Conservation (phyloP, 2,329 filamentous ascomycete genomes). For the Beauveria asiatica region DNA sequence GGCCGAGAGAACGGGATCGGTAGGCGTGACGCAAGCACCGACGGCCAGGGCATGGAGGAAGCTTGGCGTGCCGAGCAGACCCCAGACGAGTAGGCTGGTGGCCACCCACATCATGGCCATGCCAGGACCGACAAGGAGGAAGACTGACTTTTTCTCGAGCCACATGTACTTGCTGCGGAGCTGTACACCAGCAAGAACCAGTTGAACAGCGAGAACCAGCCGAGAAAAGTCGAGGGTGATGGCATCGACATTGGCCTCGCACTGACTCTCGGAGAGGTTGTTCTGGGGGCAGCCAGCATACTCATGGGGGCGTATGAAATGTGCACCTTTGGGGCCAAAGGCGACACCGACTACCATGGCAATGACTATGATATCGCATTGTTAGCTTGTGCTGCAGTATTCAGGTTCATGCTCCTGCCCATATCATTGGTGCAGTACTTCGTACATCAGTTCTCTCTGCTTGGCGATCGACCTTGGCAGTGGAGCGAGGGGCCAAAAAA, state of each 20-base stretch:
- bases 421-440: background rate
- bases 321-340: constrained; percentile 69
- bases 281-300: constrained; percentile 48
- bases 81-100: constrained; percentile 74
- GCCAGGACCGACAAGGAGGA: constrained; percentile 68
- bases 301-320: constrained; percentile 65
- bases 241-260: constrained; percentile 50
- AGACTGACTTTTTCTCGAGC: constrained; percentile 68
- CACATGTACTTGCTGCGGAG: constrained; percentile 74
- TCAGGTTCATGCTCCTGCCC: too few species aligned
- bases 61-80: constrained; percentile 58
- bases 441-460: background rate
- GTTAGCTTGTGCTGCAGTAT: background rate
- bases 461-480: background rate
- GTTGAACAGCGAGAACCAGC: constrained; percentile 80
- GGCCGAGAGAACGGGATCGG: constrained; percentile 80
- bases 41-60: constrained; percentile 75
- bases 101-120: constrained; percentile 83
- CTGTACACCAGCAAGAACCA: constrained; percentile 82
- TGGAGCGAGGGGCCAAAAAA: background rate
- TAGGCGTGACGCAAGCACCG: constrained; percentile 83
- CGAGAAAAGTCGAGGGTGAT: constrained; percentile 80
- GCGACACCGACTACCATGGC: constrained; percentile 70
- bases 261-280: constrained; percentile 18
- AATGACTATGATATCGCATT: constrained; percentile 51